A percentile compares a stretch with the other conserved stretches of the same genome.
Evolutionary conservation across 129 eudicot species (phyloP).

Genomic region (Smallanthus sonchifolius): DNA sequence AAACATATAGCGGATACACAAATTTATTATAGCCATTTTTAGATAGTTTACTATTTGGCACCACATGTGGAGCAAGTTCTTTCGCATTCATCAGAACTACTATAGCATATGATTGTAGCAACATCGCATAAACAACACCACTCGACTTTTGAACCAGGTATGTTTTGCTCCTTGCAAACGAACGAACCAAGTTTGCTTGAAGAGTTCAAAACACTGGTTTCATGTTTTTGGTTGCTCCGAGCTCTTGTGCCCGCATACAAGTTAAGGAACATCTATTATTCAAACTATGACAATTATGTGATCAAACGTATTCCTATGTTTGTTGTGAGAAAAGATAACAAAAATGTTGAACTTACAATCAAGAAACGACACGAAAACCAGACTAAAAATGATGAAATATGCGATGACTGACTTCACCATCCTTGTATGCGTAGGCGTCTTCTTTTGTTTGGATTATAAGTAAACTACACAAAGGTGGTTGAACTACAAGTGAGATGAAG

Average conservation of each 20-base stretch:
- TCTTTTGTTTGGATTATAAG: not conserved
- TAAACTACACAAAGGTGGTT: not conserved
- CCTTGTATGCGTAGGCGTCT: not conserved
- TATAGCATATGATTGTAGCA: not conserved
- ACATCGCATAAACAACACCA: constrained; percentile 7
- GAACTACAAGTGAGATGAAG: not conserved
- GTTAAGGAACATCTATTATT: not conserved
- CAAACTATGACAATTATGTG: not conserved
- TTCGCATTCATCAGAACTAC: not conserved
- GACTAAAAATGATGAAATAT: not conserved
- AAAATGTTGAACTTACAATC: not conserved
- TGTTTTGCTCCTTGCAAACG: not conserved
- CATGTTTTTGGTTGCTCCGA: not conserved
- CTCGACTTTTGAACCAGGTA: not conserved
- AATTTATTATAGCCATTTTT: too few relatives aligned
- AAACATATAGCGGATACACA: not conserved
- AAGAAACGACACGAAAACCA: not conserved
- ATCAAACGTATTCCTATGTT: not conserved
- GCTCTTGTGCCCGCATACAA: constrained; percentile 7
- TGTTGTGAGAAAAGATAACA: not conserved
- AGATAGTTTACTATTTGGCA: not conserved
- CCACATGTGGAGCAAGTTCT: not conserved
- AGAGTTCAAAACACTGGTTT: not conserved
- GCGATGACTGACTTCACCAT: not conserved
- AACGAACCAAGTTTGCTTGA: constrained; percentile 5